These are phyloP conservation scores for Beverwykella pulmonaria DNA, from an alignment of 495 filamentous ascomycete genomes.

Conservation along the genomic window DNA sequence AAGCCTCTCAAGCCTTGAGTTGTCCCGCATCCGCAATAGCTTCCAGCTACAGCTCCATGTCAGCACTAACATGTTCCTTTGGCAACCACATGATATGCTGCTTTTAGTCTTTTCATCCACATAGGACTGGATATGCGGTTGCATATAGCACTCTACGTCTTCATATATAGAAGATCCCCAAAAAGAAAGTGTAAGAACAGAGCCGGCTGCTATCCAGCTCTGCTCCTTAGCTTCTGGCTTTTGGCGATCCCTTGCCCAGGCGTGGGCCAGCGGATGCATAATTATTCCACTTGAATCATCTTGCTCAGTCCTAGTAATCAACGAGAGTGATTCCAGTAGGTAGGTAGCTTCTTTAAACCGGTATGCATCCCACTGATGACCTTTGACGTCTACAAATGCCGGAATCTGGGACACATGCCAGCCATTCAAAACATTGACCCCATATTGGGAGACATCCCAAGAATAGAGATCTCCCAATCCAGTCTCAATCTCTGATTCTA, in stretches of 20 bases:
- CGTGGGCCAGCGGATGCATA: constrained; percentile 38
- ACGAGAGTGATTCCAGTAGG: constrained; percentile 22
- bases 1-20: too few species aligned
- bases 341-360: constrained; percentile 38
- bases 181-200: not conserved
- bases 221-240: constrained; percentile 2
- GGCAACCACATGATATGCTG: constrained; percentile 33
- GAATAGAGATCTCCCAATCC: too few species aligned
- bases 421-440: constrained; percentile 36
- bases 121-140: constrained; percentile 39
- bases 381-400: constrained; percentile 24
- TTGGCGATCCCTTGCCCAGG: constrained; percentile 32
- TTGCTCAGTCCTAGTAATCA: constrained; percentile 34
- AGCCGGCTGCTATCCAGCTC: constrained; percentile 17
- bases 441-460: too few species aligned
- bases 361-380: constrained; percentile 36
- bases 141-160: constrained; percentile 33
- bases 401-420: constrained; percentile 40
- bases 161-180: constrained; percentile 8
- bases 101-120: too few species aligned
- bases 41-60: not conserved
- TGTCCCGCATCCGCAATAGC: not conserved
- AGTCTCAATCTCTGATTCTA: too few species aligned
- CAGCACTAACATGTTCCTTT: constrained; percentile 19
- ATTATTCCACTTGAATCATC: constrained; percentile 30